Percentiles rank a stretch among this genome's conserved stretches.
Conservation (phyloP, 2,329 filamentous ascomycete species). For the Calonectria pauciramosa region DNA sequence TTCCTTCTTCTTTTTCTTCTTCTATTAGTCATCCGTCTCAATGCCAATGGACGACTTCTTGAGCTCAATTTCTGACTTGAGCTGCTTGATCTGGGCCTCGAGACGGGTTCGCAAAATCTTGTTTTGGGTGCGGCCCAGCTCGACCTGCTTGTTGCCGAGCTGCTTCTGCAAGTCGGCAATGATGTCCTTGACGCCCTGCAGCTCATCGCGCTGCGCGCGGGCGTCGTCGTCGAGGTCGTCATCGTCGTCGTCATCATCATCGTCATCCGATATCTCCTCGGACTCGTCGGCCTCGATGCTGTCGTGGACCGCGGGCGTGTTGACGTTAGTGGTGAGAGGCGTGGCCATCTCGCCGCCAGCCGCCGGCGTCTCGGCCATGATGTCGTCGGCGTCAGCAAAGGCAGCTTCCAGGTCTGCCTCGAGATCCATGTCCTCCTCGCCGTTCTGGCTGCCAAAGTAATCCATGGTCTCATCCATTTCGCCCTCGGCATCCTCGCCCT, state of each 20-base stretch:
- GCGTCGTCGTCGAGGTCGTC: conserved; percentile 69
- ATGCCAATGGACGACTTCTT: conserved; percentile 61
- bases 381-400: conserved; percentile 60
- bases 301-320: conserved; percentile 62
- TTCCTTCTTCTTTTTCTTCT: not conserved
- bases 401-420: conserved; percentile 69
- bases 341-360: conserved; percentile 60
- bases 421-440: conserved; percentile 63
- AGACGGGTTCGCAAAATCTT: conserved; percentile 65
- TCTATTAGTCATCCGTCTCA: conserved; percentile 52
- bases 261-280: conserved; percentile 57
- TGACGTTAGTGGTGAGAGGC: conserved; percentile 58
- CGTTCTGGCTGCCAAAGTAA: conserved; percentile 53
- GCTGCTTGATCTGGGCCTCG: conserved; percentile 63
- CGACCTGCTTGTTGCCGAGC: conserved; percentile 59
- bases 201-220: conserved; percentile 62
- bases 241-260: conserved; percentile 66
- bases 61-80: conserved; percentile 60
- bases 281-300: conserved; percentile 59
- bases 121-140: conserved; percentile 59
- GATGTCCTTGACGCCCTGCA: conserved; percentile 68
- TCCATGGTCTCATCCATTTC: conserved; percentile 60
- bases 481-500: conserved; percentile 66
- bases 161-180: conserved; percentile 67
- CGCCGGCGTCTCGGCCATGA: conserved; percentile 57